Conservation (phyloP, 306 rosid species). For the Glycine soja region DNA sequence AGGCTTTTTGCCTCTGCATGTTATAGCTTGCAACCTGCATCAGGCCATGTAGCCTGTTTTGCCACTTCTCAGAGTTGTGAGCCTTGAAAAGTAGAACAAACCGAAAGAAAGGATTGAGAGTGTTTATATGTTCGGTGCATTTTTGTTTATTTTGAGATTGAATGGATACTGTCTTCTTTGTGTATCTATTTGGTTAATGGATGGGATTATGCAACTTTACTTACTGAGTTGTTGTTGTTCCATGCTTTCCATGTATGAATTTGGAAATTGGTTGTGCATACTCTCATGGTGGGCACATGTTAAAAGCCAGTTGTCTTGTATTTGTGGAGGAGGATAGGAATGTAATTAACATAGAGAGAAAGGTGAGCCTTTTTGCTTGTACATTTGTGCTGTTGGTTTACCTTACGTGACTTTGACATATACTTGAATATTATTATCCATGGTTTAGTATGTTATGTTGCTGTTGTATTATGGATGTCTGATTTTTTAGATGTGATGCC, state of each 20-base stretch:
- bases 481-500: constrained; percentile 42
- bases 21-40: not conserved
- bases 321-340: constrained; percentile 26
- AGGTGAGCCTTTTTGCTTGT: constrained; percentile 47
- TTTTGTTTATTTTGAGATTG: not conserved
- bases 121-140: not conserved
- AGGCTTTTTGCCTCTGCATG: no score
- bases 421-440: constrained; percentile 4
- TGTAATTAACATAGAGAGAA: constrained; percentile 37
- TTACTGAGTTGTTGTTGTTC: constrained; percentile 5
- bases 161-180: constrained; percentile 16
- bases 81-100: not conserved
- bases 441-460: constrained; percentile 20
- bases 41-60: no score
- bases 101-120: not conserved
- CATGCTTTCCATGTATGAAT: constrained; percentile 34
- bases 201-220: constrained; percentile 22
- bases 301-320: not conserved
- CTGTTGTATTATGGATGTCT: constrained; percentile 30
- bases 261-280: constrained; percentile 35
- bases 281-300: constrained; percentile 7
- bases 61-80: not conserved
- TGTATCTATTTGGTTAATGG: constrained; percentile 10
- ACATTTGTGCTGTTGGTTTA: constrained; percentile 16
- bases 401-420: constrained; percentile 6